Percentiles rank a stretch among this genome's conserved stretches.
Evolutionary conservation across 2,329 filamentous ascomycete genomes (phyloP).

Genomic region (Penicillium sp.): DNA sequence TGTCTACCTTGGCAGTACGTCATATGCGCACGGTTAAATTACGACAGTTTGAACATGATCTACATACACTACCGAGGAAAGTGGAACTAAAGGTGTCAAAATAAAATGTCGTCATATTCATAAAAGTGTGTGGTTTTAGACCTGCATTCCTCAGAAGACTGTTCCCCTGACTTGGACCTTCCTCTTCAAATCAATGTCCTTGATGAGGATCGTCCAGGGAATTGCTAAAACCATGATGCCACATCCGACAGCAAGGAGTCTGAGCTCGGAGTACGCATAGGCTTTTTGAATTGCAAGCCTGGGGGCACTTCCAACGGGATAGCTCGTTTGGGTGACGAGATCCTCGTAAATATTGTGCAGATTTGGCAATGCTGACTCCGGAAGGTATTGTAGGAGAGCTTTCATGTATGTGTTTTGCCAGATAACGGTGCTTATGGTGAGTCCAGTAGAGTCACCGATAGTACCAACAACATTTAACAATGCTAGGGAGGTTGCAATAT

Average conservation of each 20-base stretch:
- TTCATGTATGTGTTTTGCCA: conserved; percentile 62
- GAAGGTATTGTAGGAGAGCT: conserved; percentile 52
- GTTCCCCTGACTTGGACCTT: conserved; percentile 56
- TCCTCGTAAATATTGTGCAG: conserved; percentile 51
- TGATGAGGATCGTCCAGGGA: conserved; percentile 52
- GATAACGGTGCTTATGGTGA: conserved; percentile 62
- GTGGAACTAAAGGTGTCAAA: background rate
- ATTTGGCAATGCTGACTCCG: conserved; percentile 35
- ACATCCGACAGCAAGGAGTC: conserved; percentile 57
- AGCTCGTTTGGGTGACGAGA: conserved; percentile 48
- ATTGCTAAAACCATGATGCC: conserved; percentile 50
- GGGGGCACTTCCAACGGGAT: conserved; percentile 51
- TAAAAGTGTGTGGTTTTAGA: background rate
- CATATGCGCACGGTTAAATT: background rate
- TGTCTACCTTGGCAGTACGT: background rate
- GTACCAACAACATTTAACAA: conserved; percentile 61
- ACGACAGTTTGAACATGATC: background rate
- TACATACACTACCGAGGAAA: background rate
- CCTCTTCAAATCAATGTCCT: conserved; percentile 56
- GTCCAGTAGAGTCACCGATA: conserved; percentile 61
- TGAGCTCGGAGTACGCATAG: conserved; percentile 60
- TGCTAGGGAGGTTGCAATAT: conserved; percentile 61
- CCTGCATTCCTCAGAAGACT: conserved; percentile 43
- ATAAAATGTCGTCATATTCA: background rate
- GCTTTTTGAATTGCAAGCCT: conserved; percentile 63